Percentiles rank a stretch among this genome's conserved stretches.
Evolutionary conservation across 2,329 filamentous ascomycete species (phyloP).

Genomic region (Pestalotiopsis fici): DNA sequence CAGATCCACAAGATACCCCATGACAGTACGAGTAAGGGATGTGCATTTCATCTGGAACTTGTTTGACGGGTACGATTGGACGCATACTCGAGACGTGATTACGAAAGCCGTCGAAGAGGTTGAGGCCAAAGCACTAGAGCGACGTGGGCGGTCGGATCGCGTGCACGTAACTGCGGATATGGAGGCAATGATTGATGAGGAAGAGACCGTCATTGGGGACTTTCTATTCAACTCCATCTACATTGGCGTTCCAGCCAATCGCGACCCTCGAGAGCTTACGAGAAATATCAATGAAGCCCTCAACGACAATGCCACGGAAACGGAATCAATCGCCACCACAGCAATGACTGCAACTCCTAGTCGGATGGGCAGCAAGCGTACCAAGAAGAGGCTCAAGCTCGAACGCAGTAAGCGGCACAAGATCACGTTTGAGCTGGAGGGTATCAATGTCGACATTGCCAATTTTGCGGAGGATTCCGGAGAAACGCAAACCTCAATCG

Average conservation of each 20-base stretch:
- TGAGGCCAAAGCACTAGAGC: constrained; percentile 78
- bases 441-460: constrained; percentile 80
- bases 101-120: constrained; percentile 86
- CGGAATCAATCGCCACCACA: constrained; percentile 82
- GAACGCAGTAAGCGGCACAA: constrained; percentile 89
- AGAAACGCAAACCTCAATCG: constrained; percentile 85
- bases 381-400: constrained; percentile 68
- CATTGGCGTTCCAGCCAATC: constrained; percentile 85
- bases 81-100: constrained; percentile 81
- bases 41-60: constrained; percentile 97
- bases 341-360: constrained; percentile 62
- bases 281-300: constrained; percentile 86
- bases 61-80: constrained; percentile 98
- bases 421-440: constrained; percentile 89
- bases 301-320: constrained; percentile 84
- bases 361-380: constrained; percentile 41
- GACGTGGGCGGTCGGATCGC: constrained; percentile 59
- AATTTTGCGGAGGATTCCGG: constrained; percentile 74
- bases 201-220: constrained; percentile 87
- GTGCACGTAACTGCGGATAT: constrained; percentile 58
- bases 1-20: constrained; percentile 66
- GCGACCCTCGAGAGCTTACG: constrained; percentile 79
- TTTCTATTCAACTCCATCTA: constrained; percentile 99
- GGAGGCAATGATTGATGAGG: constrained; percentile 65
- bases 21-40: constrained; percentile 79